phyloP scores from a whole-genome alignment of 2,329 filamentous ascomycete species.

The Diaporthe vaccinii region DNA sequence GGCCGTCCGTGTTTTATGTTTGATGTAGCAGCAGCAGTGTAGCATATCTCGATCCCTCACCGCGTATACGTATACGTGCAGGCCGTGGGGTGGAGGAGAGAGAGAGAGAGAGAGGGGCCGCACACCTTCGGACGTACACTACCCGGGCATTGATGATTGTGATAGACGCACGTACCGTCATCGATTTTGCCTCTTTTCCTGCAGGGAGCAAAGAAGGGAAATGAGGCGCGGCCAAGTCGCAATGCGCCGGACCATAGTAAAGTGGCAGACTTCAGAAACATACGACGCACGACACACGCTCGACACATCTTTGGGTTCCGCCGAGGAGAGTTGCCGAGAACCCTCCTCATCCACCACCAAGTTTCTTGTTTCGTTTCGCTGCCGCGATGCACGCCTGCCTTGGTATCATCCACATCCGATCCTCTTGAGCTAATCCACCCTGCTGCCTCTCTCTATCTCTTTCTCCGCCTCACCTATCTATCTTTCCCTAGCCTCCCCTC shows the following conservation, averaged over 20 bases:
- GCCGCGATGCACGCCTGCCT: background rate
- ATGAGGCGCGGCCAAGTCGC: background rate
- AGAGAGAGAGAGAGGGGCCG: background rate
- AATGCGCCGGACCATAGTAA: background rate
- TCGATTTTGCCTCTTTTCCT: background rate
- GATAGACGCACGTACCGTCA: constrained; percentile 19
- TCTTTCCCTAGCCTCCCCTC: background rate
- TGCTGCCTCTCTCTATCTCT: background rate
- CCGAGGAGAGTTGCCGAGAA: constrained; percentile 7
- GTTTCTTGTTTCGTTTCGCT: background rate
- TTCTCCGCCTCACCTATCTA: background rate
- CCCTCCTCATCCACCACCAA: background rate
- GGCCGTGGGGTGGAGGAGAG: background rate
- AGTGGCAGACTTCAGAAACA: background rate
- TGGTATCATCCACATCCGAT: background rate
- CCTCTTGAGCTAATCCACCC: background rate
- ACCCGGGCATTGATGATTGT: constrained; percentile 11
- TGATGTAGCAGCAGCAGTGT: background rate
- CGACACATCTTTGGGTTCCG: background rate
- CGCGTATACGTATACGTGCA: background rate
- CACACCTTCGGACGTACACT: background rate
- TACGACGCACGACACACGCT: background rate
- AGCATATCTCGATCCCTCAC: constrained; percentile 6
- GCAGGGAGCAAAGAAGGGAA: background rate
- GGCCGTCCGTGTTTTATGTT: constrained; percentile 1